A percentile compares a stretch with the other conserved stretches of the same genome.
Conservation (phyloP, 139 green algal genomes). For the Micromonas commoda region DNA sequence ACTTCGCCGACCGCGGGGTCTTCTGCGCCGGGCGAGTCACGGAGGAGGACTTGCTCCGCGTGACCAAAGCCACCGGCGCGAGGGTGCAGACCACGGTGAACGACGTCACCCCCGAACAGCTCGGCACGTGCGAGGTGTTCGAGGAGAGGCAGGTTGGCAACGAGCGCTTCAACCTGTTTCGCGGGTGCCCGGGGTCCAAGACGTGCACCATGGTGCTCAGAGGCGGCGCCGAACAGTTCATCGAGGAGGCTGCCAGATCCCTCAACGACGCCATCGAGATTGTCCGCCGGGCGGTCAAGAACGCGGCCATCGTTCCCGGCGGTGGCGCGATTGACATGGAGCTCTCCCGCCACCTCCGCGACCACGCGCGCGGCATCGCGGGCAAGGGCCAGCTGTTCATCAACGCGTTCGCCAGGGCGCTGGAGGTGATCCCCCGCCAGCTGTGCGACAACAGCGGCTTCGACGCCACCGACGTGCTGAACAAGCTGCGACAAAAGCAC, state of each 20-base stretch:
- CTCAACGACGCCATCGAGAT: slow-evolving; percentile 99
- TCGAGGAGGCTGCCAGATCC: slow-evolving; percentile 90
- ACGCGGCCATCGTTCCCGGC: slow-evolving; percentile 75
- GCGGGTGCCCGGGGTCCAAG: slow-evolving; percentile 72
- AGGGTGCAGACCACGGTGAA: slow-evolving; percentile 88
- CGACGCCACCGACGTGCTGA: slow-evolving; percentile 96
- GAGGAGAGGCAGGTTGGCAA: slow-evolving; percentile 95
- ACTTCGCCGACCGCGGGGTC: slow-evolving; percentile 93
- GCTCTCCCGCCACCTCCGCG: slow-evolving; percentile 43
- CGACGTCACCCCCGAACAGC: slow-evolving; percentile 64
- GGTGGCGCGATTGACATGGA: slow-evolving; percentile 89
- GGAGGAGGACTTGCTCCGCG: slow-evolving; percentile 80
- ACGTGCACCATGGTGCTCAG: slow-evolving; percentile 94
- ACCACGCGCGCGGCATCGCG: slow-evolving; percentile 56
- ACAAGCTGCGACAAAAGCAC: slow-evolving; percentile 96
- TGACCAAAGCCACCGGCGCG: slow-evolving; percentile 75
- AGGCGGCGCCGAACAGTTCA: slow-evolving; percentile 93
- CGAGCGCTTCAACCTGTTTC: slow-evolving; percentile 98
- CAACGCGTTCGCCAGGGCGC: slow-evolving; percentile 57
- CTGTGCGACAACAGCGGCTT: slow-evolving; percentile 95
- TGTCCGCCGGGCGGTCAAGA: slow-evolving; percentile 79
- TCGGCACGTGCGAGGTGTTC: slow-evolving; percentile 83
- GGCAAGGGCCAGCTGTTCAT: slow-evolving; percentile 95
- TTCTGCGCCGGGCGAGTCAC: slow-evolving; percentile 93
- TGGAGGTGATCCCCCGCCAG: slow-evolving; percentile 83